Conservation (phyloP, 805 yeast species). For the Zygotorulaspora chibaensis region DNA sequence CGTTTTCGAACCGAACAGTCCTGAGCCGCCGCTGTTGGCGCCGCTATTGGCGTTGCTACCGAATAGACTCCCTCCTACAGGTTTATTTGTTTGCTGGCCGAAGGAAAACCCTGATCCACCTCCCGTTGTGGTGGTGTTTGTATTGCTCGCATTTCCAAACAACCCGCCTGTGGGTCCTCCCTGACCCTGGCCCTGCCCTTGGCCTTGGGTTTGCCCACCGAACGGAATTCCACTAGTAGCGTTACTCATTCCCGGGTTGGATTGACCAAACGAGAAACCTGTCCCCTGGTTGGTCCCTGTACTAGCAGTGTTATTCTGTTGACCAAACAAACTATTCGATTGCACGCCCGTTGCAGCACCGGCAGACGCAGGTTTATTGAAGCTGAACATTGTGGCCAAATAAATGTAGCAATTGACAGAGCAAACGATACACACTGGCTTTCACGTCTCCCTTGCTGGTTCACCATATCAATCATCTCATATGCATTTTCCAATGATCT, state of each 20-base stretch:
- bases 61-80: conserved; percentile 36
- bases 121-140: conserved; percentile 10
- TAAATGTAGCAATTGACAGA: not conserved
- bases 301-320: conserved; percentile 19
- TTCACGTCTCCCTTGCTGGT: too few species aligned
- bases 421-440: not conserved
- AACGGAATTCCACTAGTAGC: conserved; percentile 12
- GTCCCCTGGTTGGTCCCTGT: conserved; percentile 20
- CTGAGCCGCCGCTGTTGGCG: conserved; percentile 14
- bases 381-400: conserved; percentile 8
- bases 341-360: conserved; percentile 12
- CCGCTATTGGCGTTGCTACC: conserved; percentile 28
- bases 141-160: not conserved
- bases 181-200: not conserved
- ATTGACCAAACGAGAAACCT: conserved; percentile 15
- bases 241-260: conserved; percentile 1
- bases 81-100: conserved; percentile 30
- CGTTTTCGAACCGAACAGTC: conserved; percentile 25
- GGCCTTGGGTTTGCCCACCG: conserved; percentile 9
- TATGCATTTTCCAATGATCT: too few species aligned
- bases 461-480: too few species aligned
- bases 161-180: not conserved
- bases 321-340: conserved; percentile 34
- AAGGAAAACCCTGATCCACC: conserved; percentile 32
- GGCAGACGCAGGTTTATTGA: conserved; percentile 12